phyloP scores from a whole-genome alignment of 2,329 filamentous ascomycete genomes.

The Geosmithia morbida region DNA sequence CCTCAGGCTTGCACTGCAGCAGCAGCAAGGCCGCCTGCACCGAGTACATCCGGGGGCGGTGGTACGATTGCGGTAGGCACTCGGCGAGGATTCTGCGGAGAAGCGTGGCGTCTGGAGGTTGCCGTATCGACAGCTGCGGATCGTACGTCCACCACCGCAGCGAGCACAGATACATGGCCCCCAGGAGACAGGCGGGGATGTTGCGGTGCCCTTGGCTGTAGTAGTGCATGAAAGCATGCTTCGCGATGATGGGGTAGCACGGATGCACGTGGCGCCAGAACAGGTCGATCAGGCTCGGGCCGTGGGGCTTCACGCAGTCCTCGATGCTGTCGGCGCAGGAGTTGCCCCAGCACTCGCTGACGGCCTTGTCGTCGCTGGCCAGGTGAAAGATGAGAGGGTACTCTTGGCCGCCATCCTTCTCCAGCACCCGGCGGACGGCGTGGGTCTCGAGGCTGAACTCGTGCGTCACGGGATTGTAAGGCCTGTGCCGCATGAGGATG shows the following conservation, averaged over 20 bases:
- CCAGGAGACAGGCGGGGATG: conserved; percentile 36
- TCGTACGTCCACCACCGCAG: conserved; percentile 35
- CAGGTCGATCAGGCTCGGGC: conserved; percentile 42
- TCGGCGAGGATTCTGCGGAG: conserved; percentile 17
- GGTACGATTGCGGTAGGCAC: conserved; percentile 16
- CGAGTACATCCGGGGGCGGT: conserved; percentile 24
- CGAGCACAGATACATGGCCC: conserved; percentile 39
- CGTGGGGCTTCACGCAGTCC: conserved; percentile 41
- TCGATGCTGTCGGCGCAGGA: conserved; percentile 32
- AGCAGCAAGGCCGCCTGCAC: conserved; percentile 27
- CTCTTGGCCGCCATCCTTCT: conserved; percentile 25
- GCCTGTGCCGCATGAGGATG: conserved; percentile 21
- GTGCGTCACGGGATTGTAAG: conserved; percentile 31
- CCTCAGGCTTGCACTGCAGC: conserved; percentile 19
- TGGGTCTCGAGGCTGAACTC: conserved; percentile 38
- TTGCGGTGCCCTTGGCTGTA: conserved; percentile 34
- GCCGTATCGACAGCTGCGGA: conserved; percentile 20
- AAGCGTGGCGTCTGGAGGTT: conserved; percentile 18
- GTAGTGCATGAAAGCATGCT: conserved; percentile 37
- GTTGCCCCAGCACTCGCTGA: conserved; percentile 10
- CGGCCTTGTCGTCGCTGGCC: conserved; percentile 14
- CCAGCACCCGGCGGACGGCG: conserved; percentile 42
- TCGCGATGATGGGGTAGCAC: conserved; percentile 36
- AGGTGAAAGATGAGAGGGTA: conserved; percentile 18
- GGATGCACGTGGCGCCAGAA: conserved; percentile 46